Evolutionary conservation across 2,329 filamentous ascomycete genomes (phyloP).

Genomic region (Ceratocystiopsis brevicomis): DNA sequence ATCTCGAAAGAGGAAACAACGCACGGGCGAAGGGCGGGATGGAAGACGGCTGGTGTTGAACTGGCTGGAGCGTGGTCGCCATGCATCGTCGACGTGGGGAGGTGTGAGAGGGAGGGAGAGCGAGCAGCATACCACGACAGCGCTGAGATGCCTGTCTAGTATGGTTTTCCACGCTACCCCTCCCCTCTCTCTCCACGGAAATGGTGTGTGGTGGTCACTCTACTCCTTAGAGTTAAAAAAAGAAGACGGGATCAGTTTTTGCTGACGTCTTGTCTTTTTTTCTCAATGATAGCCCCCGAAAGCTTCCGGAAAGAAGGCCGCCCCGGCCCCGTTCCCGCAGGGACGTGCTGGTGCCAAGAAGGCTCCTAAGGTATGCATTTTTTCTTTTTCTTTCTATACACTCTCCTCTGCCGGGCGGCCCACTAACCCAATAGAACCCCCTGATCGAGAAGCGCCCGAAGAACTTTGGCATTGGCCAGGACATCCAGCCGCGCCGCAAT

Average conservation of each 20-base stretch:
- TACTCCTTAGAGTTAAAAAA: constrained; percentile 76
- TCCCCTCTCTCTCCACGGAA: neutral
- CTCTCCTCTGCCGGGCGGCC: no score
- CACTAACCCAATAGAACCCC: constrained; percentile 53
- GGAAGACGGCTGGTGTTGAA: constrained; percentile 30
- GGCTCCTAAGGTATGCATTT: constrained; percentile 68
- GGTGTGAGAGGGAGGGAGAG: neutral
- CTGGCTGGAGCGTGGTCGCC: no score
- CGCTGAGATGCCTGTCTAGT: constrained; percentile 22
- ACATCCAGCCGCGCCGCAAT: constrained; percentile 93
- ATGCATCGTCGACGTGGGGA: no score
- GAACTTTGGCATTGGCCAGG: constrained; percentile 98
- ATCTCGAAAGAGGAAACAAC: constrained; percentile 18
- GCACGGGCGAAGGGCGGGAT: neutral
- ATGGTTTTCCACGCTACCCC: constrained; percentile 25
- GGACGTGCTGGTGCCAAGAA: constrained; percentile 87
- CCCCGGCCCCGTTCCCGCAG: constrained; percentile 89
- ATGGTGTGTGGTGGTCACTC: no score
- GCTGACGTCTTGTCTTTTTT: constrained; percentile 71
- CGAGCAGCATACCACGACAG: no score
- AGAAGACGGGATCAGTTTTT: constrained; percentile 36
- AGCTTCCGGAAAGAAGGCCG: constrained; percentile 80
- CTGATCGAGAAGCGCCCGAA: constrained; percentile 94
- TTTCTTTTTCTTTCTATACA: neutral
- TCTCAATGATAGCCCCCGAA: constrained; percentile 99